A percentile compares a stretch with the other conserved stretches of the same genome.
These are phyloP conservation scores for Saxophila tyrrhenica DNA, from an alignment of 495 filamentous ascomycete species.

Conservation along the genomic window DNA sequence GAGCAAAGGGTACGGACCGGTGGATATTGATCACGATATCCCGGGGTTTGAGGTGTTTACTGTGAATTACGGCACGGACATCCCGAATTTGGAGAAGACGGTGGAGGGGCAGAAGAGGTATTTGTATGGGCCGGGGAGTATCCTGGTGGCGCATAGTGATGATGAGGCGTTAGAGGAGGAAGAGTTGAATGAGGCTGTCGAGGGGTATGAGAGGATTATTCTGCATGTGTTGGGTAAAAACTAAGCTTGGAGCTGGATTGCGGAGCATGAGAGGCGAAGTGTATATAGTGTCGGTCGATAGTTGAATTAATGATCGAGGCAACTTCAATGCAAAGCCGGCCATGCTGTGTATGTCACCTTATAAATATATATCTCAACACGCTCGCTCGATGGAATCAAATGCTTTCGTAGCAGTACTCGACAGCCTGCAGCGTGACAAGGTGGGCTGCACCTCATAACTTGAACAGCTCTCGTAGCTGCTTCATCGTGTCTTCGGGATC, in stretches of 20 bases:
- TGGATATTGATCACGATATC: slow-evolving; percentile 69
- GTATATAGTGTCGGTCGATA: too few relatives aligned
- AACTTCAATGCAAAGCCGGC: too few relatives aligned
- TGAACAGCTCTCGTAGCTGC: slow-evolving; percentile 66
- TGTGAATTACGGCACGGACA: slow-evolving; percentile 89
- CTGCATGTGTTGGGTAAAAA: slow-evolving; percentile 6
- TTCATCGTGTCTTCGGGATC: slow-evolving; percentile 70
- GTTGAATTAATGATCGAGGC: too few relatives aligned
- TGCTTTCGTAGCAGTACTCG: neutral
- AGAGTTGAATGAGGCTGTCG: slow-evolving; percentile 42
- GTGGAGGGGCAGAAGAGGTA: slow-evolving; percentile 60
- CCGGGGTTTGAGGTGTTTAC: slow-evolving; percentile 68
- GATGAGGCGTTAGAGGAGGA: slow-evolving; percentile 64
- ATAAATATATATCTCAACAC: too few relatives aligned
- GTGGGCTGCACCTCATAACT: slow-evolving; percentile 1
- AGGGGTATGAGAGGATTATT: slow-evolving; percentile 34
- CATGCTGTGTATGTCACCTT: too few relatives aligned
- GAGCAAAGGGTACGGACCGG: slow-evolving; percentile 54
- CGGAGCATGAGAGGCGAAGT: too few relatives aligned
- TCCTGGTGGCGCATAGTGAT: slow-evolving; percentile 78
- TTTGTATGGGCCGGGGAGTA: slow-evolving; percentile 79
- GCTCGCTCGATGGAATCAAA: neutral
- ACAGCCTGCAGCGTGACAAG: neutral
- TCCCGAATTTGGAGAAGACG: slow-evolving; percentile 56
- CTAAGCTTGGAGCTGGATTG: too few relatives aligned